These are phyloP conservation scores for Aspergillus tanneri DNA, from an alignment of 2,329 filamentous ascomycete genomes.

Conservation along the genomic window DNA sequence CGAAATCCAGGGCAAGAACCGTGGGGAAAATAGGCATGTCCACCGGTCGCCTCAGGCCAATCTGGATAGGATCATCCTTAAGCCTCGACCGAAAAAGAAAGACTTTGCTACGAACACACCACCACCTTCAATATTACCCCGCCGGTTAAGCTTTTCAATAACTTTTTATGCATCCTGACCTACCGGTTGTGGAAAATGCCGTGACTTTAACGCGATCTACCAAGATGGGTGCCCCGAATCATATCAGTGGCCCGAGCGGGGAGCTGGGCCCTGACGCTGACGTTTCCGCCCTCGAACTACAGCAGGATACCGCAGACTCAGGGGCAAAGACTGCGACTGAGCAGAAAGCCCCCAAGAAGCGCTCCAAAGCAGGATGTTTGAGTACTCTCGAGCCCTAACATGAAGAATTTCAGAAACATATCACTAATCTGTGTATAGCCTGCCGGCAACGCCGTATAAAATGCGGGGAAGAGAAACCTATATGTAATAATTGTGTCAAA, in stretches of 20 bases:
- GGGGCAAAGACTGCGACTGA: conserved; percentile 19
- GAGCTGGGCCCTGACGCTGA: conserved; percentile 8
- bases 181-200: no score
- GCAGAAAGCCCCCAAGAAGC: conserved; percentile 53
- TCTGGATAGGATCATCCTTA: not conserved
- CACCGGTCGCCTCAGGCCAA: conserved; percentile 4
- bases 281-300: not conserved
- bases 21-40: conserved; percentile 1
- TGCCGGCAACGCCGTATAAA: conserved; percentile 95
- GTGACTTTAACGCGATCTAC: conserved; percentile 11
- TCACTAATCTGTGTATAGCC: no score
- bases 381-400: conserved; percentile 65
- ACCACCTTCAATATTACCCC: not conserved
- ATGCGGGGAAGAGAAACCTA: conserved; percentile 75
- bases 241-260: conserved; percentile 4
- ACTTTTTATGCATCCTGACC: no score
- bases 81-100: not conserved
- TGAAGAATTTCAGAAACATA: no score
- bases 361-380: conserved; percentile 90
- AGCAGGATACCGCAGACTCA: not conserved
- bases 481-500: conserved; percentile 49
- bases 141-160: not conserved
- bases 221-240: conserved; percentile 16
- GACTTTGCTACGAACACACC: not conserved
- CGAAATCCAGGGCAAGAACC: not conserved